A percentile compares a stretch with the other conserved stretches of the same genome.
Conservation (phyloP, 768 basidiomycete species). For the Russula brevipes region DNA sequence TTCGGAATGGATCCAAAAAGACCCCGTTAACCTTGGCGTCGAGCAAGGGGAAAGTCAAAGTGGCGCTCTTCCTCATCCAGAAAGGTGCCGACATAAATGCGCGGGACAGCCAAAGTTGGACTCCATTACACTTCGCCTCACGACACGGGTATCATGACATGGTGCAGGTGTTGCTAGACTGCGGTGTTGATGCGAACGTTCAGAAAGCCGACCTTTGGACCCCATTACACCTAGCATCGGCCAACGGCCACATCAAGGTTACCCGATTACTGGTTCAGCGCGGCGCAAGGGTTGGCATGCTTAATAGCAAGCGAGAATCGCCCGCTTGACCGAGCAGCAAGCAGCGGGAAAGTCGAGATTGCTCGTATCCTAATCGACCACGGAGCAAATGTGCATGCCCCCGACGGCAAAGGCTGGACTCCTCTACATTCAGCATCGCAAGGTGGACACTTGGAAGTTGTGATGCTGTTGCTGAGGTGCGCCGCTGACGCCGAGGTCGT, state of each 20-base stretch:
- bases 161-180: neutral
- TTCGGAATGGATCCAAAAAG: neutral
- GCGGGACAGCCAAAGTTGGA: neutral
- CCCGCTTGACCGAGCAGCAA: slow-evolving; percentile 1
- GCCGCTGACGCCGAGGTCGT: neutral
- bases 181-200: neutral
- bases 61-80: neutral
- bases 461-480: neutral
- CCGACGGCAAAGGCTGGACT: neutral
- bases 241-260: neutral
- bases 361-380: slow-evolving; percentile 1
- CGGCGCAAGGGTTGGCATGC: neutral
- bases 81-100: neutral
- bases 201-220: neutral
- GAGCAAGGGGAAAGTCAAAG: neutral
- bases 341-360: neutral
- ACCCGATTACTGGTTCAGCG: neutral
- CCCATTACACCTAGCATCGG: neutral
- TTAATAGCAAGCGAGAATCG: neutral
- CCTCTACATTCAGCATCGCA: neutral
- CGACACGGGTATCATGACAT: neutral
- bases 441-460: neutral
- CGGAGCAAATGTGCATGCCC: neutral
- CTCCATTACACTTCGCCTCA: neutral
- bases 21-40: slow-evolving; percentile 48